Percentiles rank a stretch among this genome's conserved stretches.
Evolutionary conservation across 176 grass and related monocot genomes (phyloP).

Genomic region (Rhynchospora pubera): DNA sequence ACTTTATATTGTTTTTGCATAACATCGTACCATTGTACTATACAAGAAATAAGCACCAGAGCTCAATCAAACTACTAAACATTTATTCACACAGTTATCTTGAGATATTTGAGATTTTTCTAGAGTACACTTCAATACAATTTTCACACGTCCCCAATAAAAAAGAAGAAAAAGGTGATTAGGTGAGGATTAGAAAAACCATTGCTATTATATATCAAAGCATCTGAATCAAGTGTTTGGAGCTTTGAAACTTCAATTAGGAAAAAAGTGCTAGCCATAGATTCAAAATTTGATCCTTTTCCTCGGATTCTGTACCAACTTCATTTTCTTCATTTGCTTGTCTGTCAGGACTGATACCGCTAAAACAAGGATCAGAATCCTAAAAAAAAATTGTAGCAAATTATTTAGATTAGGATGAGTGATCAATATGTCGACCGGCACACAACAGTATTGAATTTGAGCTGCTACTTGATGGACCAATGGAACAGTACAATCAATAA

Average conservation of each 20-base stretch:
- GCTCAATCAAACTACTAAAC: neutral
- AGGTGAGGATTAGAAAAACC: neutral
- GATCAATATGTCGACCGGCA: neutral
- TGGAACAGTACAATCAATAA: neutral
- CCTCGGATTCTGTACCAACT: constrained; percentile 3
- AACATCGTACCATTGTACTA: neutral
- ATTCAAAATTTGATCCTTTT: constrained; percentile 17
- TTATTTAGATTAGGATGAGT: neutral
- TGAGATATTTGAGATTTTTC: neutral
- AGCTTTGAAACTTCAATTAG: neutral
- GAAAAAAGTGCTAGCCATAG: constrained; percentile 24
- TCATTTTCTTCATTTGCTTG: constrained; percentile 2
- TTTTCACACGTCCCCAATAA: neutral
- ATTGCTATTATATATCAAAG: neutral
- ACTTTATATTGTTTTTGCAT: neutral
- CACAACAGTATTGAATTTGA: neutral
- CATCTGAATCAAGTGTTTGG: neutral
- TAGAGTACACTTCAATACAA: neutral
- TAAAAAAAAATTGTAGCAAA: neutral
- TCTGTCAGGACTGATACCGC: neutral
- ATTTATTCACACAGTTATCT: neutral
- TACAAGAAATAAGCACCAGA: neutral
- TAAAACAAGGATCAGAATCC: constrained; percentile 5
- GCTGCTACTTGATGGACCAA: neutral
- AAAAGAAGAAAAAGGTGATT: neutral